phyloP scores from a whole-genome alignment of 345 rosid species.

The Carallia brachiata region DNA sequence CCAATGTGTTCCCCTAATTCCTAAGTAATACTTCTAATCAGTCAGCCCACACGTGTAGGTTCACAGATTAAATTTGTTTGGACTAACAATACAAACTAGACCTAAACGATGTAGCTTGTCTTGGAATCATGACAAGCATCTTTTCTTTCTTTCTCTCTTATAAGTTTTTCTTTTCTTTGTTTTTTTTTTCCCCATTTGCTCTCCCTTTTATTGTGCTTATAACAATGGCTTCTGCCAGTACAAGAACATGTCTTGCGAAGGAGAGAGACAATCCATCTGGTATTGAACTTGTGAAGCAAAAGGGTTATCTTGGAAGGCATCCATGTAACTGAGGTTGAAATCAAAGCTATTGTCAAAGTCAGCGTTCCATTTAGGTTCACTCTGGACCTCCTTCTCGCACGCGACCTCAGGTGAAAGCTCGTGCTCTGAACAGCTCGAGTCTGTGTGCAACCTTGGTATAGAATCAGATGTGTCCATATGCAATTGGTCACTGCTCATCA shows the following conservation, averaged over 20 bases:
- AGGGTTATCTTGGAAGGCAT: neutral
- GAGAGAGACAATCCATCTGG: neutral
- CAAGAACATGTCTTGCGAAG: neutral
- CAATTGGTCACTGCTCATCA: neutral
- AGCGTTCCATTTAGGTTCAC: conserved; percentile 43
- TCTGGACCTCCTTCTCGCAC: conserved; percentile 57
- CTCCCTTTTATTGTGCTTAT: neutral
- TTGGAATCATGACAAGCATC: too few relatives aligned
- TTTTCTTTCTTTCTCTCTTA: too few relatives aligned
- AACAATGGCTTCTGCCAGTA: neutral
- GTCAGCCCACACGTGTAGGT: too few relatives aligned
- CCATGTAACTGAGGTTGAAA: conserved; percentile 8
- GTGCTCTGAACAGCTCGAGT: conserved; percentile 71
- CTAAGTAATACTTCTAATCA: too few relatives aligned
- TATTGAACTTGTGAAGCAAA: neutral
- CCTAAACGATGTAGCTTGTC: too few relatives aligned
- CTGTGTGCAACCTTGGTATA: conserved; percentile 47
- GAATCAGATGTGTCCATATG: conserved; percentile 58
- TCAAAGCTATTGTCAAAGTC: conserved; percentile 25
- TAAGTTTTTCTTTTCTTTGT: too few relatives aligned
- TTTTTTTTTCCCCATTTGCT: too few relatives aligned
- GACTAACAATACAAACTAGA: too few relatives aligned
- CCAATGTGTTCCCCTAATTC: too few relatives aligned
- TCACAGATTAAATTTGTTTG: too few relatives aligned
- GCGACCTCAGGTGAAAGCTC: conserved; percentile 55